These are phyloP conservation scores for Candida ficus DNA, from an alignment of 805 yeast genomes.

Conservation along the genomic window DNA sequence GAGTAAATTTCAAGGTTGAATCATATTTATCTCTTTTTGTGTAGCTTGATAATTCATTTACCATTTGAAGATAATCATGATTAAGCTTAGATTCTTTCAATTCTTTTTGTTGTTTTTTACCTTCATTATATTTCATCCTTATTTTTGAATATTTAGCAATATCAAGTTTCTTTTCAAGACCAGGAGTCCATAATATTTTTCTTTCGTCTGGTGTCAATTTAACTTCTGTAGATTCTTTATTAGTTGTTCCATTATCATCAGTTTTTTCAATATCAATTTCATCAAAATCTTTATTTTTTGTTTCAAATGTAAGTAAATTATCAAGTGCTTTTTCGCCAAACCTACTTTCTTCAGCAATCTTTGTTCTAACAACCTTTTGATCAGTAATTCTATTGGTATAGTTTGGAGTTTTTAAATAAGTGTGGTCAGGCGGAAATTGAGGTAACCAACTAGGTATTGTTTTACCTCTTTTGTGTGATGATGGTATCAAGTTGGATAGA, in stretches of 20 bases:
- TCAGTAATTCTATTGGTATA: conserved; percentile 60
- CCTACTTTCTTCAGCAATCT: conserved; percentile 74
- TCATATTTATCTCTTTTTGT: conserved; percentile 4
- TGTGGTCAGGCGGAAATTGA: conserved; percentile 88
- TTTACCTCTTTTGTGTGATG: conserved; percentile 33
- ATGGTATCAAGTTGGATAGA: conserved; percentile 51
- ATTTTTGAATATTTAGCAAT: conserved; percentile 51
- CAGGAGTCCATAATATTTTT: conserved; percentile 10
- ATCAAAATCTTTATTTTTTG: conserved; percentile 5
- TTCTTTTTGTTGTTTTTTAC: conserved; percentile 20
- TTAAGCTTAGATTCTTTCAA: conserved; percentile 11
- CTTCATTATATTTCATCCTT: conserved; percentile 35
- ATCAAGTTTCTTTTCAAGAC: conserved; percentile 37
- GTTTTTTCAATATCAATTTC: conserved; percentile 3
- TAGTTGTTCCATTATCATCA: conserved; percentile 9
- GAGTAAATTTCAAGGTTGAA: conserved; percentile 13
- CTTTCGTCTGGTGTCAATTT: conserved; percentile 4
- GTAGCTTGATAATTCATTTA: conserved; percentile 13
- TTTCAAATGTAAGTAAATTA: conserved; percentile 39
- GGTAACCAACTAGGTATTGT: conserved; percentile 75
- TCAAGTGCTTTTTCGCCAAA: conserved; percentile 76
- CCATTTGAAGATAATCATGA: conserved; percentile 8
- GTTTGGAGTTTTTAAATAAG: conserved; percentile 73
- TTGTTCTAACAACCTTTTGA: conserved; percentile 64
- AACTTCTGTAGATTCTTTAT: conserved; percentile 2